These are phyloP conservation scores for Leccinum griseonigrum DNA, from an alignment of 1,284 basidiomycete species.

Conservation along the genomic window DNA sequence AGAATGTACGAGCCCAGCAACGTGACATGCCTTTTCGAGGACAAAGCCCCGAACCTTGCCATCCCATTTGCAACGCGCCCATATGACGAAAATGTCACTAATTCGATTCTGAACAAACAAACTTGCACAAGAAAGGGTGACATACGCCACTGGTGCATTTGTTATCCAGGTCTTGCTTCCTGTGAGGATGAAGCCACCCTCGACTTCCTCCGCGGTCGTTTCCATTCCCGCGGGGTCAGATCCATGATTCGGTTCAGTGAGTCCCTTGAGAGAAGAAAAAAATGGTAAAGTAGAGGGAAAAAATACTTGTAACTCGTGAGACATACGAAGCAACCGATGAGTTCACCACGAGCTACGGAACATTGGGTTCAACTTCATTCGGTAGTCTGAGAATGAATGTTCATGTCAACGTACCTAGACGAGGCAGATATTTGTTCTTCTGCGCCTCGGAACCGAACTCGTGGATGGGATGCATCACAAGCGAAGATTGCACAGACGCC, in stretches of 20 bases:
- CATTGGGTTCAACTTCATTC: constrained; percentile 14
- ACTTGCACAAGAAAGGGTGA: constrained; percentile 17
- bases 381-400: not conserved
- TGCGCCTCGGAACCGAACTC: constrained; percentile 90
- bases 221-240: constrained; percentile 95
- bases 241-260: constrained; percentile 97
- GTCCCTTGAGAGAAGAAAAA: constrained; percentile 51
- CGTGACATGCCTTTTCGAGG: constrained; percentile 70
- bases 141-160: constrained; percentile 84
- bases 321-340: constrained; percentile 91
- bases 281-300: constrained; percentile 1
- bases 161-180: constrained; percentile 98
- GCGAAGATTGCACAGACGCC: constrained; percentile 94
- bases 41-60: constrained; percentile 90
- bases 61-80: constrained; percentile 96
- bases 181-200: constrained; percentile 83
- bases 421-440: constrained; percentile 89
- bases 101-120: constrained; percentile 7
- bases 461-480: constrained; percentile 98
- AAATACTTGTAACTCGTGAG: constrained; percentile 1
- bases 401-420: constrained; percentile 53
- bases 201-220: constrained; percentile 82
- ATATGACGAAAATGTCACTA: constrained; percentile 86
- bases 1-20: not conserved
- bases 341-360: constrained; percentile 73